Evolutionary conservation across 257 asterid species (phyloP).

Genomic region (Nyctanthes arbortristis): DNA sequence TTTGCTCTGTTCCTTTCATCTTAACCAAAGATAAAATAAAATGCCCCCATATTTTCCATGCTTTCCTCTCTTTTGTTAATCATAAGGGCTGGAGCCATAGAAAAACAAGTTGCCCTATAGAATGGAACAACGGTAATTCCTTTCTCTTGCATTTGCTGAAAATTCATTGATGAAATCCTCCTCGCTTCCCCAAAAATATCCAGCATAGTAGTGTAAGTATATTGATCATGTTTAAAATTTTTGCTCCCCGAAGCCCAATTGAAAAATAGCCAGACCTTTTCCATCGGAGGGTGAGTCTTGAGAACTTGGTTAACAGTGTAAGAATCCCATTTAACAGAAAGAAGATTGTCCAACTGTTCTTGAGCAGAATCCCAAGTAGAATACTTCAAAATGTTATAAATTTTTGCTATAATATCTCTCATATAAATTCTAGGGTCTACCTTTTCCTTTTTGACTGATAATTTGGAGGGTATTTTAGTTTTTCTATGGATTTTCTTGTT

Average conservation of each 20-base stretch:
- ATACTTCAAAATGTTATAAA: conserved; percentile 65
- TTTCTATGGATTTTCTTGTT: conserved; percentile 25
- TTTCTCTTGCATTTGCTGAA: neutral
- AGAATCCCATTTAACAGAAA: conserved; percentile 80
- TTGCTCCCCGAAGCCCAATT: conserved; percentile 63
- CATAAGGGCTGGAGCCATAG: neutral
- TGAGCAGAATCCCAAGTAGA: no score
- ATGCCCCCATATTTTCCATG: neutral
- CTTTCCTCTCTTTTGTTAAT: conserved; percentile 1
- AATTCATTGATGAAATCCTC: conserved; percentile 73
- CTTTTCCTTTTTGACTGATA: conserved; percentile 30
- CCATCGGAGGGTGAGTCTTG: no score
- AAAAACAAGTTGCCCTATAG: neutral
- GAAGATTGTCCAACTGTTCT: conserved; percentile 51
- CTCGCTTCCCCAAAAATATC: conserved; percentile 91
- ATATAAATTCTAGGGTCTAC: conserved; percentile 45
- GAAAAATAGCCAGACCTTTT: no score
- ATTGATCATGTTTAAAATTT: conserved; percentile 81
- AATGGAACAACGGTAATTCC: no score
- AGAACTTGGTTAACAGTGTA: no score
- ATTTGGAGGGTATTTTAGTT: conserved; percentile 25
- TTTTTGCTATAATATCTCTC: conserved; percentile 49
- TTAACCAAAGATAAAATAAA: neutral
- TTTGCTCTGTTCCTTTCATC: neutral
- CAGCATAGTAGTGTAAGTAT: conserved; percentile 86